Conservation (phyloP, 176 grass and related monocot species). For the Aegilops bicornis region DNA sequence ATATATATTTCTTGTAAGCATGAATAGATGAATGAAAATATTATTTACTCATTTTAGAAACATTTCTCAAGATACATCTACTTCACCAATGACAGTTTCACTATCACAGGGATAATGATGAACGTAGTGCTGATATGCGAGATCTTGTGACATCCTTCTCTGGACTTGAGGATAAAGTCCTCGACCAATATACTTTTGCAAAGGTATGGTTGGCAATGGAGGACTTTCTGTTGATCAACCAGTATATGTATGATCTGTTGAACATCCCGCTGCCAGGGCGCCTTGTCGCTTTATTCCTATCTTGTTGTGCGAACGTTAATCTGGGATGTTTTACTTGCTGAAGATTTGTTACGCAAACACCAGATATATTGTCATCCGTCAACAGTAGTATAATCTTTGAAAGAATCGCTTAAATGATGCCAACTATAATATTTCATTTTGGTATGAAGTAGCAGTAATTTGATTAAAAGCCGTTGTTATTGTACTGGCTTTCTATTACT, state of each 20-base stretch:
- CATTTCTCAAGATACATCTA: constrained; percentile 32
- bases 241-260: not conserved
- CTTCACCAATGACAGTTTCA: constrained; percentile 20
- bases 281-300: constrained; percentile 1
- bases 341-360: constrained; percentile 5
- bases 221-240: constrained; percentile 28
- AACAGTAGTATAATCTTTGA: constrained; percentile 20
- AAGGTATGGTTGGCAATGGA: constrained; percentile 56
- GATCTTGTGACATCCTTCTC: constrained; percentile 88
- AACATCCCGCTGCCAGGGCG: too few species aligned
- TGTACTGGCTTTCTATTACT: constrained; percentile 1
- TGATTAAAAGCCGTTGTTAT: not conserved
- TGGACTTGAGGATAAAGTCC: constrained; percentile 85
- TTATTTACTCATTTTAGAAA: constrained; percentile 31
- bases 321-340: constrained; percentile 14
- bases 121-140: constrained; percentile 69
- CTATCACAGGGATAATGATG: constrained; percentile 74
- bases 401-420: not conserved
- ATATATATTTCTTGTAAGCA: not conserved
- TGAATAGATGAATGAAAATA: constrained; percentile 4
- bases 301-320: not conserved
- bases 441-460: not conserved
- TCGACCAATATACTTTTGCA: constrained; percentile 90
- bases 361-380: not conserved
- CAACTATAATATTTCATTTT: constrained; percentile 6